A percentile compares a stretch with the other conserved stretches of the same genome.
phyloP scores from a whole-genome alignment of 305 asterid genomes.

The Solanum hybrid region DNA sequence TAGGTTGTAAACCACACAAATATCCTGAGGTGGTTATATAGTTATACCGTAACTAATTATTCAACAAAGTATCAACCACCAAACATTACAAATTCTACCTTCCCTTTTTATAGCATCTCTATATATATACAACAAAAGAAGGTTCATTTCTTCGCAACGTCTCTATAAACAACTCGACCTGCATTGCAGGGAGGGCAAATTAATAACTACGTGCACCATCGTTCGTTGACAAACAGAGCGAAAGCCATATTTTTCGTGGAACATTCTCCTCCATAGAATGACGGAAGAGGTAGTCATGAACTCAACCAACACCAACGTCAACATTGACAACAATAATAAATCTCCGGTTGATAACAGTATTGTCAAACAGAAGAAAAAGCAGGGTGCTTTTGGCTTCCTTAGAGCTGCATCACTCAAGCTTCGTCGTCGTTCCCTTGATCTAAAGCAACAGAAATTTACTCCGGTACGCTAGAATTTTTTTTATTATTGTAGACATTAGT shows the following conservation, averaged over 20 bases:
- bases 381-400: conserved; percentile 17
- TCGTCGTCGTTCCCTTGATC: not conserved
- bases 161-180: conserved; percentile 10
- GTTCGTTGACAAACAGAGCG: not conserved
- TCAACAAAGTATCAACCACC: not conserved
- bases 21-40: not conserved
- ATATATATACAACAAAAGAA: not conserved
- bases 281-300: not conserved
- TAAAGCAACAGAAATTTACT: not conserved
- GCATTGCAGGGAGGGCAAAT: conserved; percentile 23
- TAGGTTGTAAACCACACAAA: not conserved
- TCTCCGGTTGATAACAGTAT: not conserved
- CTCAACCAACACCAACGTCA: not conserved
- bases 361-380: not conserved
- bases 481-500: not conserved
- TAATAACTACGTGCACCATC: not conserved
- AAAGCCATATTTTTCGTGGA: not conserved
- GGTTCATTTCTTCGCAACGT: not conserved
- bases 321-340: not conserved
- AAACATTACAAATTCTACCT: not conserved
- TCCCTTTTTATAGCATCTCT: not conserved
- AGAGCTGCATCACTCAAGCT: conserved; percentile 12
- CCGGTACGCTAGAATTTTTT: not conserved
- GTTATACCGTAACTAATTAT: not conserved
- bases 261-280: not conserved